Percentiles rank a stretch among this genome's conserved stretches.
phyloP scores from a whole-genome alignment of 129 eudicot species.

The Rutidosis leptorrhynchoides region DNA sequence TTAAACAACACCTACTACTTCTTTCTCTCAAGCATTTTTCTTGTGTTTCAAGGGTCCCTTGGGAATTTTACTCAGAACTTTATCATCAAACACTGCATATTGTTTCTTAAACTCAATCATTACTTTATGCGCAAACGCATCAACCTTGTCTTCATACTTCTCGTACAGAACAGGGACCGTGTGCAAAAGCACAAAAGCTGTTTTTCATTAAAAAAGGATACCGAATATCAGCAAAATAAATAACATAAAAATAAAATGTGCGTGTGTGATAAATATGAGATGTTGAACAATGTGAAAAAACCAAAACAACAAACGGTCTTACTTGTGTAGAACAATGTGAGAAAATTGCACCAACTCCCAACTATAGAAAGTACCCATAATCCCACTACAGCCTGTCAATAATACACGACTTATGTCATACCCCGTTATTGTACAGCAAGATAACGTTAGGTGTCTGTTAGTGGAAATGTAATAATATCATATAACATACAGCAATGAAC shows the following conservation, averaged over 20 bases:
- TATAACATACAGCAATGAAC: slow-evolving; percentile 55
- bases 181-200: slow-evolving; percentile 65
- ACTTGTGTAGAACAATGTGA: slow-evolving; percentile 76
- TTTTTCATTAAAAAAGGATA: not conserved
- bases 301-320: slow-evolving; percentile 19
- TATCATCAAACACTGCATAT: slow-evolving; percentile 64
- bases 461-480: not conserved
- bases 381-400: slow-evolving; percentile 54
- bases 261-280: not conserved
- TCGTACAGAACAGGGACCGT: slow-evolving; percentile 73
- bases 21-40: slow-evolving; percentile 46
- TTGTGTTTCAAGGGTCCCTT: slow-evolving; percentile 58
- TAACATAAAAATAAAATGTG: not conserved
- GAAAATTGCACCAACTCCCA: slow-evolving; percentile 73
- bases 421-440: not conserved
- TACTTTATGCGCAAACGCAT: slow-evolving; percentile 62
- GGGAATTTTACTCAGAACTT: slow-evolving; percentile 71
- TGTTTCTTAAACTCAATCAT: slow-evolving; percentile 57
- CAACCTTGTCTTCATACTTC: slow-evolving; percentile 71
- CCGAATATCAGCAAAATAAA: not conserved
- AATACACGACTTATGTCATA: slow-evolving; percentile 1
- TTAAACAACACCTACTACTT: slow-evolving; percentile 11
- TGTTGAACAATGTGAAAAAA: not conserved
- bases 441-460: not conserved
- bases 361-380: slow-evolving; percentile 66